Evolutionary conservation across 1,139 yeast genomes (phyloP), one percentile per base, ranked within the genome.

Genomic region (Hyphopichia burtonii): DNA sequence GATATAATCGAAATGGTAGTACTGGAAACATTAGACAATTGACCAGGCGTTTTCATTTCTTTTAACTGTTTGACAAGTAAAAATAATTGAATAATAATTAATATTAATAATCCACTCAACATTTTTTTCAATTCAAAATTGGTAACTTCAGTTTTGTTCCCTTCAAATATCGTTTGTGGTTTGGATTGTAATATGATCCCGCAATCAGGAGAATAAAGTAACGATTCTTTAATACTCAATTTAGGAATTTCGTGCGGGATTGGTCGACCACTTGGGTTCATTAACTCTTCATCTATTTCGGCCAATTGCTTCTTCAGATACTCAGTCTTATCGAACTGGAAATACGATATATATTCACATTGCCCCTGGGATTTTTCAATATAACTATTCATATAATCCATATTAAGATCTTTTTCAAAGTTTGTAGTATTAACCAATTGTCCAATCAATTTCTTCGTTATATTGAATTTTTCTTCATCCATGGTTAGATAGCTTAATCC

Each of bases 141-240:
- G 39, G 68, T 71, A 3, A 80, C 70, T 51, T 81, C 88, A 41
- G 67, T 62, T 46, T 80, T 76, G 16, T 76, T 66, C 0, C 96
- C 96, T n/a, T 49, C 51, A n/a, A 78, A 66, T 1, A 33, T 36
- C 2, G 50, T 44, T 3, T 58, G 54, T 6, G 53, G 45, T 20
- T 66, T 66, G 12, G 78, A 52, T 2, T 67, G 59, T 10, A 87
- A 49, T 0, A 76, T 60, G 3, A 84, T 58, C 0, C 91, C 96
- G 66, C 98, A 91, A 57, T 91, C 96, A 0, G 97, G 97, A 0
- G 96, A 88, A 55, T 86, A 90, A 16, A 88, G 47, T 19, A 87
- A 49, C 5, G 85, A 87, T 9, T 74, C 64, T 7, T 74, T 61
- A 11, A 89, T 55, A 30, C 65, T 66, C 15, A 91, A 53, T 2